Evolutionary conservation across 2,329 filamentous ascomycete genomes (phyloP).

Genomic region (Aureobasidium mangrovei): DNA sequence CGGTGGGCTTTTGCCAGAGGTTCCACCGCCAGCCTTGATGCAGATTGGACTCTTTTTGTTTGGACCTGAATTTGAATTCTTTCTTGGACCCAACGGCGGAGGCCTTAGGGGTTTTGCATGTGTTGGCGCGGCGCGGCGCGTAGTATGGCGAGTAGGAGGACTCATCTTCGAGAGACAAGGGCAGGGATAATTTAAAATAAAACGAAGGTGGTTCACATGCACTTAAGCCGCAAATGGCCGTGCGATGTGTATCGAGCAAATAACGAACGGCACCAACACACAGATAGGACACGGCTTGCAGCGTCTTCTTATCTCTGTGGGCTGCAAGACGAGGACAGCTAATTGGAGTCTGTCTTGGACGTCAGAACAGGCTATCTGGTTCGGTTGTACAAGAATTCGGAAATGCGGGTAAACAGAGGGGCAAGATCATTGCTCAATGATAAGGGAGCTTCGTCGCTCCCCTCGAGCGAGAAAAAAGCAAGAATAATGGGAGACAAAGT

Average conservation of each 20-base stretch:
- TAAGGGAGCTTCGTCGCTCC: neutral
- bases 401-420: conserved; percentile 1
- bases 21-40: neutral
- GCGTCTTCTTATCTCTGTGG: conserved; percentile 4
- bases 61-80: conserved; percentile 4
- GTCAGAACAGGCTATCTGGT: conserved; percentile 7
- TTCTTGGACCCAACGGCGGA: neutral
- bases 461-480: neutral
- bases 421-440: neutral
- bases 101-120: neutral
- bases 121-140: conserved; percentile 1
- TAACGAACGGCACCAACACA: conserved; percentile 5
- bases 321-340: neutral
- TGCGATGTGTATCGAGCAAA: neutral
- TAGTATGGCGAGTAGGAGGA: conserved; percentile 2
- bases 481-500: neutral
- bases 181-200: conserved; percentile 1
- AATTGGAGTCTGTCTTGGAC: neutral
- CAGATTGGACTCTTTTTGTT: conserved; percentile 3
- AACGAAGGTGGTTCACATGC: conserved; percentile 6
- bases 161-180: conserved; percentile 5
- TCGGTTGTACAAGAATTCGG: conserved; percentile 1
- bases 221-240: neutral
- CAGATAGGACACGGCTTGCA: conserved; percentile 8
- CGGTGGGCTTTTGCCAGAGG: conserved; percentile 17